A percentile compares a stretch with the other conserved stretches of the same genome.
Evolutionary conservation across 2,329 filamentous ascomycete genomes (phyloP).

Genomic region (Myriosclerotinia duriaeana): DNA sequence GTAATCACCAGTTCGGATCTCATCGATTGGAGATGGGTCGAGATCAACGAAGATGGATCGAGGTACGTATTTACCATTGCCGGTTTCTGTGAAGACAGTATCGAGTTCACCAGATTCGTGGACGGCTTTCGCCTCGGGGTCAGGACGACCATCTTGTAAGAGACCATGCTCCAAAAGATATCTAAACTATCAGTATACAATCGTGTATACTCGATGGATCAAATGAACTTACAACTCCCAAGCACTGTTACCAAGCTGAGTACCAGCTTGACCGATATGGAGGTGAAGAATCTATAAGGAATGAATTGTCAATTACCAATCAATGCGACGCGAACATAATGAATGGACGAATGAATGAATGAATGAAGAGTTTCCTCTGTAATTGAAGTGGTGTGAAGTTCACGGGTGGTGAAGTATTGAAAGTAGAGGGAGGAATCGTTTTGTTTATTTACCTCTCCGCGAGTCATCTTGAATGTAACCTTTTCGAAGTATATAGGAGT

Average conservation of each 20-base stretch:
- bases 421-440: not conserved
- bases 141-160: conserved; percentile 57
- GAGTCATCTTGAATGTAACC: conserved; percentile 28
- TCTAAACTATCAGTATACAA: conserved; percentile 41
- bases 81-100: conserved; percentile 66
- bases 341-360: not conserved
- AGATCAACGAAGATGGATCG: conserved; percentile 67
- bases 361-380: not conserved
- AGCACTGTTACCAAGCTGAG: conserved; percentile 65
- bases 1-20: conserved; percentile 63
- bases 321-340: conserved; percentile 19
- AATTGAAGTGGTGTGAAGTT: not conserved
- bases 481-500: conserved; percentile 12
- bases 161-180: conserved; percentile 68
- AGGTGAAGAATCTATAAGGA: conserved; percentile 59
- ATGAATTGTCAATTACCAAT: conserved; percentile 16
- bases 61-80: conserved; percentile 65
- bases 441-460: conserved; percentile 30
- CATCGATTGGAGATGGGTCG: conserved; percentile 66
- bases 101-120: conserved; percentile 58
- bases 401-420: not conserved
- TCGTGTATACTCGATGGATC: conserved; percentile 11
- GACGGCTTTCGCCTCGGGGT: conserved; percentile 54
- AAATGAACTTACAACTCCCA: conserved; percentile 61
- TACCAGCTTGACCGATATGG: conserved; percentile 67